phyloP scores from a whole-genome alignment of 305 asterid species.

The Striga hermonthica region DNA sequence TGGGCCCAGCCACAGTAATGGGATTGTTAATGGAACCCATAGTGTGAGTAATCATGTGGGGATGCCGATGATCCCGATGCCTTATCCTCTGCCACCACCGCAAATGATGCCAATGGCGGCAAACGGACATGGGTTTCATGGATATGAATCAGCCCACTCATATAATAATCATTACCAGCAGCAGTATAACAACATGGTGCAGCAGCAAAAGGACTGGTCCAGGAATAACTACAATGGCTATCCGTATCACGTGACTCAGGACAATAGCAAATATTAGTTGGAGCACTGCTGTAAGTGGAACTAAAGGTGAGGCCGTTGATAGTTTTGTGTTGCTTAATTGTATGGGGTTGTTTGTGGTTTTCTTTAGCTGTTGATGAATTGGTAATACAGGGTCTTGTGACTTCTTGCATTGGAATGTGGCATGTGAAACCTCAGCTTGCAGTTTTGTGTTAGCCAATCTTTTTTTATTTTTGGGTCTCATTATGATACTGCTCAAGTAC shows the following conservation, averaged over 20 bases:
- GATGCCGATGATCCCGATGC: conserved; percentile 41
- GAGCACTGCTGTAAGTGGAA: conserved; percentile 22
- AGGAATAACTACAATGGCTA: conserved; percentile 48
- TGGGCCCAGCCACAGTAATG: conserved; percentile 40
- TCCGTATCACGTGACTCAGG: conserved; percentile 46
- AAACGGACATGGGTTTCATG: conserved; percentile 46
- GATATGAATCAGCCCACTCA: conserved; percentile 38
- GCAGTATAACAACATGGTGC: conserved; percentile 52
- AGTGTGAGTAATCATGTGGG: conserved; percentile 41
- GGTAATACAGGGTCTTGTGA: conserved; percentile 44
- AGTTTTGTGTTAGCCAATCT: conserved; percentile 29
- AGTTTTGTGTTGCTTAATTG: conserved; percentile 8
- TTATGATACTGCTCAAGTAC: conserved; percentile 19
- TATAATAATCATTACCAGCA: conserved; percentile 44
- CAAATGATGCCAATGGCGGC: conserved; percentile 53
- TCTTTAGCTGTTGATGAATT: conserved; percentile 33
- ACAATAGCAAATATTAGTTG: conserved; percentile 40
- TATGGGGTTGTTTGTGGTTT: conserved; percentile 25
- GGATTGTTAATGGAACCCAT: conserved; percentile 36
- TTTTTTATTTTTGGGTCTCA: not conserved
- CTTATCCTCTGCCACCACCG: conserved; percentile 44
- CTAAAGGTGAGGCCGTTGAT: conserved; percentile 37
- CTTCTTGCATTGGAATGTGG: conserved; percentile 41
- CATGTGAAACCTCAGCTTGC: conserved; percentile 41
- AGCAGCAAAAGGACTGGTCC: conserved; percentile 62